Conservation (phyloP, 2,329 filamentous ascomycete genomes). For the Colletotrichum sublineola region DNA sequence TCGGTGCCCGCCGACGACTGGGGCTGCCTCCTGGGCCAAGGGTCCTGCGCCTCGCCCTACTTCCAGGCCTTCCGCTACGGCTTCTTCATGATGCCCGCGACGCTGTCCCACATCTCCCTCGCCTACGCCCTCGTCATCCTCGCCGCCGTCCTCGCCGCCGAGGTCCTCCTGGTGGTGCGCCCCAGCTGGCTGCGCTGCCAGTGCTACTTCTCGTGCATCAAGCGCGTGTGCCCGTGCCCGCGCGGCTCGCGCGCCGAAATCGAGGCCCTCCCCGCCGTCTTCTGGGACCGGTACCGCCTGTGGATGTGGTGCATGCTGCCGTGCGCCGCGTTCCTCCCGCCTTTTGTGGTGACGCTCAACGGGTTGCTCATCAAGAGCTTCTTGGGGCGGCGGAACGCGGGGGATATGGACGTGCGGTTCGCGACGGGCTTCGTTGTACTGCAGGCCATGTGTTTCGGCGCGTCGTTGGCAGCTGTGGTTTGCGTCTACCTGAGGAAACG, state of each 20-base stretch:
- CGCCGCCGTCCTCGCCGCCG: neutral
- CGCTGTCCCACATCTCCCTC: neutral
- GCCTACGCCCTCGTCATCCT: slow-evolving; percentile 6
- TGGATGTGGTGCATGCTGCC: slow-evolving; percentile 31
- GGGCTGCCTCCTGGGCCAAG: slow-evolving; percentile 31
- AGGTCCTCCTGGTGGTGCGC: slow-evolving; percentile 21
- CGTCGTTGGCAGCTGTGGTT: slow-evolving; percentile 4
- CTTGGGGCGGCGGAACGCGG: slow-evolving; percentile 3
- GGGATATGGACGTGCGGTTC: slow-evolving; percentile 13
- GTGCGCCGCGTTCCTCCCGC: neutral
- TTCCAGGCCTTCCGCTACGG: slow-evolving; percentile 25
- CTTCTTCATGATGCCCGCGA: neutral
- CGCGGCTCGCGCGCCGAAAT: slow-evolving; percentile 39
- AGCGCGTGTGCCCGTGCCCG: slow-evolving; percentile 40
- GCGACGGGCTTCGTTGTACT: slow-evolving; percentile 17
- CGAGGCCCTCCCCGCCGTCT: slow-evolving; percentile 26
- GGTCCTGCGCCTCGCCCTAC: slow-evolving; percentile 35
- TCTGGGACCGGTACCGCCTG: slow-evolving; percentile 41
- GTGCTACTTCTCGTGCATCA: slow-evolving; percentile 36
- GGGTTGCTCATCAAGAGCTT: slow-evolving; percentile 30
- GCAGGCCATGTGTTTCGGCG: neutral
- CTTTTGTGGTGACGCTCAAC: neutral
- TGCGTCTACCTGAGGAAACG: slow-evolving; percentile 22
- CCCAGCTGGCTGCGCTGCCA: slow-evolving; percentile 37
- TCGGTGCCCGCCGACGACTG: slow-evolving; percentile 24